Evolutionary conservation across 495 filamentous ascomycete species (phyloP).

Genomic region (Amphirosellinia nigrospora): DNA sequence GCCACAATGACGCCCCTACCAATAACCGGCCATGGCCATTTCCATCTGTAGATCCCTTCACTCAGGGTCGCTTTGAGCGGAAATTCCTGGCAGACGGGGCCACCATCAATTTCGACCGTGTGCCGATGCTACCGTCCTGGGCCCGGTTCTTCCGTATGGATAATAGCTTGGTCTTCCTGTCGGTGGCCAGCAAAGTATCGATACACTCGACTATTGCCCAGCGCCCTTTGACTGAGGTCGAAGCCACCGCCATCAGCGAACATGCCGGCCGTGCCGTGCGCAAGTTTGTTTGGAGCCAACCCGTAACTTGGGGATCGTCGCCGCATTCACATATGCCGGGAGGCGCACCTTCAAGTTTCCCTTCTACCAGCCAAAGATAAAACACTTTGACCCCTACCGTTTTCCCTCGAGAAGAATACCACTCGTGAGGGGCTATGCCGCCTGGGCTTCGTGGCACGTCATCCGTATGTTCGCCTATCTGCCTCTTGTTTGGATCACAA

Average conservation of each 20-base stretch:
- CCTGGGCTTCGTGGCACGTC: slow-evolving; percentile 29
- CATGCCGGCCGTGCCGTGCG: slow-evolving; percentile 1
- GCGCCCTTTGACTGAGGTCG: slow-evolving; percentile 30
- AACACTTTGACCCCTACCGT: slow-evolving; percentile 23
- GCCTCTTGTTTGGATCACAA: neutral
- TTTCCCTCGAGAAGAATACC: slow-evolving; percentile 29
- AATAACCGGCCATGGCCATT: slow-evolving; percentile 31
- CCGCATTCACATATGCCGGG: neutral
- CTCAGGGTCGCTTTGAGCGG: slow-evolving; percentile 30
- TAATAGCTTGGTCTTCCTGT: neutral
- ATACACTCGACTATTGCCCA: neutral
- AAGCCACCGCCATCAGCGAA: slow-evolving; percentile 29
- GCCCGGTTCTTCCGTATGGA: neutral
- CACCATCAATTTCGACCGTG: slow-evolving; percentile 35
- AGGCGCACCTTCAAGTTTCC: slow-evolving; percentile 30
- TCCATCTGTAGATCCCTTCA: neutral
- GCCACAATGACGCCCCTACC: slow-evolving; percentile 6
- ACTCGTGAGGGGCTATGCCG: slow-evolving; percentile 1
- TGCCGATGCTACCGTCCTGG: slow-evolving; percentile 29
- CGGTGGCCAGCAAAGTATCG: slow-evolving; percentile 11
- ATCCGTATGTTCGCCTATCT: slow-evolving; percentile 12
- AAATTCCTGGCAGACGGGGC: slow-evolving; percentile 32
- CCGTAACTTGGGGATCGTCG: neutral
- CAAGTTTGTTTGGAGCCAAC: slow-evolving; percentile 6
- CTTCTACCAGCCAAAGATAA: slow-evolving; percentile 29